Evolutionary conservation across 2,329 filamentous ascomycete genomes (phyloP).

Genomic region (Knoxdaviesia proteae): DNA sequence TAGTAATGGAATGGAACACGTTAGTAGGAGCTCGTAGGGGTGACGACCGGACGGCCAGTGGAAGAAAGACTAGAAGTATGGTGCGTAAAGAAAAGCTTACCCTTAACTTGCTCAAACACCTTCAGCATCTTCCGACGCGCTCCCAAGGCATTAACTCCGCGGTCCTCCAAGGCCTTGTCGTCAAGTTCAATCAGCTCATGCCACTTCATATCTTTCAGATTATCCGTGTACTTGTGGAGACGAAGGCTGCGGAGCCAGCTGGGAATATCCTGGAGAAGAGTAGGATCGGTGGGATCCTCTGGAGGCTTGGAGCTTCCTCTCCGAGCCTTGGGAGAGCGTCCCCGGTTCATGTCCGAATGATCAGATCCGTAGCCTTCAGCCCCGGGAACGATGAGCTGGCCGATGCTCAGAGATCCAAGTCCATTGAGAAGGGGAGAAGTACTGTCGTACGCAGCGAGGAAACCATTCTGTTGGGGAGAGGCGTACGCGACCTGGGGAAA

Average conservation of each 20-base stretch:
- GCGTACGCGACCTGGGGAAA: slow-evolving; percentile 46
- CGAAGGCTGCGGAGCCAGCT: slow-evolving; percentile 87
- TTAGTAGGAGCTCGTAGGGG: too few species aligned
- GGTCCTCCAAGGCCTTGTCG: slow-evolving; percentile 78
- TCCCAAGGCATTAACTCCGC: slow-evolving; percentile 85
- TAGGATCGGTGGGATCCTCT: slow-evolving; percentile 86
- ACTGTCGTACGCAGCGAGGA: slow-evolving; percentile 71
- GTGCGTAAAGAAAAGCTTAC: slow-evolving; percentile 16
- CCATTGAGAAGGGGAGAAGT: slow-evolving; percentile 48
- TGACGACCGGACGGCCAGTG: too few species aligned
- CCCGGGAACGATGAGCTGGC: slow-evolving; percentile 46
- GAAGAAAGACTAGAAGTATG: neutral
- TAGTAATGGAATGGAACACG: neutral
- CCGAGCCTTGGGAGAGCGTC: slow-evolving; percentile 77
- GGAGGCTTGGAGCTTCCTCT: slow-evolving; percentile 92
- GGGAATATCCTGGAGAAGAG: slow-evolving; percentile 81
- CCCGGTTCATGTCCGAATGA: slow-evolving; percentile 76
- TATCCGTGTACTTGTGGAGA: slow-evolving; percentile 96
- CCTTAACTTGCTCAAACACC: slow-evolving; percentile 92
- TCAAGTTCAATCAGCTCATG: slow-evolving; percentile 79
- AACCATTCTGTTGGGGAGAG: slow-evolving; percentile 86
- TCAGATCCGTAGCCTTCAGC: slow-evolving; percentile 84
- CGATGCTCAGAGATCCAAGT: slow-evolving; percentile 49
- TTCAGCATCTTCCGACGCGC: slow-evolving; percentile 96
- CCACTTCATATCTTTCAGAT: slow-evolving; percentile 95